Evolutionary conservation across 805 yeast species (phyloP).

Genomic region (Pichia exigua): DNA sequence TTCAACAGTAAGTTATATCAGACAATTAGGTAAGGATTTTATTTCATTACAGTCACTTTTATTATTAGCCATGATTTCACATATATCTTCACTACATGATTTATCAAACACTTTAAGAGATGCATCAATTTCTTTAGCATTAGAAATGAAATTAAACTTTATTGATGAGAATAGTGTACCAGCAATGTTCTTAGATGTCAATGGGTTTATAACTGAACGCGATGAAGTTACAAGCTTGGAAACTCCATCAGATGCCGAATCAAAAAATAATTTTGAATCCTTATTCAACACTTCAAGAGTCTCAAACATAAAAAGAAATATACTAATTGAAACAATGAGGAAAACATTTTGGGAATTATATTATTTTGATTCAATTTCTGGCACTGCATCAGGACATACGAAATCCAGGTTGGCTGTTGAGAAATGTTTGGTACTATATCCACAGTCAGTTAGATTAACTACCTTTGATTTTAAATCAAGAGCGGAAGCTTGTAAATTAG

Average conservation of each 20-base stretch:
- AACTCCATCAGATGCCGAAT: constrained; percentile 18
- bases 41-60: constrained; percentile 36
- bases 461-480: constrained; percentile 41
- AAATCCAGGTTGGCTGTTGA: constrained; percentile 32
- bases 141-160: constrained; percentile 32
- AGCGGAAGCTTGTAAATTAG: constrained; percentile 39
- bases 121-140: constrained; percentile 32
- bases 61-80: constrained; percentile 36
- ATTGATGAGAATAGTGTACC: constrained; percentile 29
- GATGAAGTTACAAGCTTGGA: neutral
- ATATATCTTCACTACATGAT: constrained; percentile 45
- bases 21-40: constrained; percentile 33
- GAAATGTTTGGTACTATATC: constrained; percentile 33
- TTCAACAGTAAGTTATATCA: constrained; percentile 26
- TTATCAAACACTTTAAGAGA: constrained; percentile 36
- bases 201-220: constrained; percentile 24
- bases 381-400: constrained; percentile 45
- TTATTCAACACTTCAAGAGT: constrained; percentile 17
- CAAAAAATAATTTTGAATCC: constrained; percentile 11
- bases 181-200: constrained; percentile 26
- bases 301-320: constrained; percentile 14
- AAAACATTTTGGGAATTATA: constrained; percentile 46
- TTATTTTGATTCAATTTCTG: constrained; percentile 44
- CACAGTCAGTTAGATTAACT: constrained; percentile 28
- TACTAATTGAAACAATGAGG: constrained; percentile 31